phyloP scores from a whole-genome alignment of 2,329 filamentous ascomycete genomes.

The Fusarium sambucinum region DNA sequence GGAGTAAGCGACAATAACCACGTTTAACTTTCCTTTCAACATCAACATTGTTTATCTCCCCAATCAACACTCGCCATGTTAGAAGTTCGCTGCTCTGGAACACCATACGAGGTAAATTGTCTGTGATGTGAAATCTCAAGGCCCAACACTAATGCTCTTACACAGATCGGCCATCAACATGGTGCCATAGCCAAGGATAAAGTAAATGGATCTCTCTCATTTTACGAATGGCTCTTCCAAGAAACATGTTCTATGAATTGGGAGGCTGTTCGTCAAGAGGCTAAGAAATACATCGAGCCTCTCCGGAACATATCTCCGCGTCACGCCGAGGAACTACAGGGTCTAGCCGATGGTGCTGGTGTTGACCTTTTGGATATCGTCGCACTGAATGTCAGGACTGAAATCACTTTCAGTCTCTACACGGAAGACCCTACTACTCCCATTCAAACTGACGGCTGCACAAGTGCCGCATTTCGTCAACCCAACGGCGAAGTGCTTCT shows the following conservation, averaged over 20 bases:
- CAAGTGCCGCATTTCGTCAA: conserved; percentile 61
- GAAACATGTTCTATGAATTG: conserved; percentile 37
- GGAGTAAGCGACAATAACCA: conserved; percentile 8
- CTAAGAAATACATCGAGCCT: conserved; percentile 25
- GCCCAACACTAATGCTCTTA: not conserved
- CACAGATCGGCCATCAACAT: conserved; percentile 38
- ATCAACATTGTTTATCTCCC: not conserved
- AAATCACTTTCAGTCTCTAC: conserved; percentile 63
- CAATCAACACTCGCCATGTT: not conserved
- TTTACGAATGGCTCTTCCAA: conserved; percentile 34
- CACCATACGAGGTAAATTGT: conserved; percentile 15
- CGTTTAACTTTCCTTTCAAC: not conserved
- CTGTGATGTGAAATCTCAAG: accelerated
- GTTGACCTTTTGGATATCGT: conserved; percentile 64
- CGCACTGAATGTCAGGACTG: conserved; percentile 61
- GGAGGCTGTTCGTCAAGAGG: conserved; percentile 26
- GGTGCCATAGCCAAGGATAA: conserved; percentile 20
- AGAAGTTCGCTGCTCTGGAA: conserved; percentile 29
- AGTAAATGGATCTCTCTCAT: conserved; percentile 31
- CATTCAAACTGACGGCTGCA: conserved; percentile 65
- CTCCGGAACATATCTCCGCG: conserved; percentile 17
- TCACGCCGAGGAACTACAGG: conserved; percentile 57
- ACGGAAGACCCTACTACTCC: conserved; percentile 23
- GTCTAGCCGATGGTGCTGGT: conserved; percentile 64
- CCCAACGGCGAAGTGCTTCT: conserved; percentile 52